These are phyloP conservation scores for Camellia sinensis DNA, from an alignment of 148 eudicot genomes.

Conservation along the genomic window DNA sequence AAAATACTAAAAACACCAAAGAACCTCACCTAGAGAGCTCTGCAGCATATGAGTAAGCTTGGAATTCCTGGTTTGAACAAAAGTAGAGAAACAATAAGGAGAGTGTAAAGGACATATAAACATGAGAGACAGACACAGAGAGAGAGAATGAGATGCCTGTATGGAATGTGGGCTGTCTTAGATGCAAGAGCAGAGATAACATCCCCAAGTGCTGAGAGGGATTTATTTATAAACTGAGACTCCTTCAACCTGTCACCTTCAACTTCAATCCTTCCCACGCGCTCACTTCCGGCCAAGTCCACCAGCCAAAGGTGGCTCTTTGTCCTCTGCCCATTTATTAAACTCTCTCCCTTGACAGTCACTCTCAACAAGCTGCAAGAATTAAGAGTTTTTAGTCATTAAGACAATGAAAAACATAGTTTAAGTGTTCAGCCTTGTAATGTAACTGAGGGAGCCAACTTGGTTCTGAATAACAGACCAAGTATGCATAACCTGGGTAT, in stretches of 20 bases:
- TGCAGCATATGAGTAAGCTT: constrained; percentile 97
- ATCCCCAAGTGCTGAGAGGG: constrained; percentile 94
- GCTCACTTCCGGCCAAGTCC: constrained; percentile 98
- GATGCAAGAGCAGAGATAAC: constrained; percentile 95
- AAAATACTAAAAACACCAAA: not conserved
- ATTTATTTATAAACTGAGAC: constrained; percentile 92
- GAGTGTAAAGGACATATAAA: not conserved
- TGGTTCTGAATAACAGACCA: no score
- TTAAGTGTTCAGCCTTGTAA: no score
- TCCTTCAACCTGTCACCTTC: constrained; percentile 97
- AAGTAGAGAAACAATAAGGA: constrained; percentile 13
- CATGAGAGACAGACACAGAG: not conserved
- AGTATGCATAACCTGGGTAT: not conserved
- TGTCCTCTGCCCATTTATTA: constrained; percentile 70
- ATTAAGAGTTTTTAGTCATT: constrained; percentile 5
- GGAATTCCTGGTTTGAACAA: constrained; percentile 61
- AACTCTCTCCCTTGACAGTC: constrained; percentile 64
- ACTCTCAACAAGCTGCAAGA: constrained; percentile 76
- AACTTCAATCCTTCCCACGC: constrained; percentile 83
- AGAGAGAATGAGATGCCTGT: constrained; percentile 46
- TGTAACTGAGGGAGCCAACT: no score
- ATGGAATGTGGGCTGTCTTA: constrained; percentile 82
- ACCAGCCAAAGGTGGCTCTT: constrained; percentile 95
- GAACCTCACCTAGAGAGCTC: constrained; percentile 81
- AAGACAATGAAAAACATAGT: not conserved